Evolutionary conservation across 192 early-diverging fungal genomes (phyloP), one percentile per base, ranked within the genome.

Genomic region (Piromyces finnis): DNA sequence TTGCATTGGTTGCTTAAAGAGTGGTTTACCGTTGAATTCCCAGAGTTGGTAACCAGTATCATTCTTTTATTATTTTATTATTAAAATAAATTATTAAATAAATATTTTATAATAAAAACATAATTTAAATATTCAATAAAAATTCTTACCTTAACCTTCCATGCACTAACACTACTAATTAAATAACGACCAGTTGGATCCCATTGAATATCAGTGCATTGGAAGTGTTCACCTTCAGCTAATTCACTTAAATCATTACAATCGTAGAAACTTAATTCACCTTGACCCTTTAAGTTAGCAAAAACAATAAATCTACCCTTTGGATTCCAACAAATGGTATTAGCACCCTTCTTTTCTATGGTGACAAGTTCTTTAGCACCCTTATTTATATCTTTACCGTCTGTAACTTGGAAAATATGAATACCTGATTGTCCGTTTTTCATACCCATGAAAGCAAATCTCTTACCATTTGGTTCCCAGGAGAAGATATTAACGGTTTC

Each of bases 181-280:
- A 98, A 92, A 83, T 91, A 99, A 79, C 97, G 94, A 82, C 97
- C 97, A 29, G 95, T 98, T 13, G 97, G 96, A 84, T 99, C 97
- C 97, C 97, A 99, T 84, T 98, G 95, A 79, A 98, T 90, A 82
- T 97, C 96, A 28, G 95, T 96, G 77, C 94, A 91, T 86, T 93
- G 93, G 87, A 96, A 98, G 86, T 98, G 98, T 85, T 98, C 97
- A 51, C 89, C 90, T 6, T 90, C 86, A 51, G 86, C 86, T 85
- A 98, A 86, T 79, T 93, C 82, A 16, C 81, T 79, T 37, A 86
- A 79, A 17, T 91, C 90, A 29, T 78, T 92, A 86, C 78, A 94
- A 87, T 99, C 98, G 83, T 91, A 95, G 88, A 98, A 99, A 86
- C 98, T 94, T 78, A 99, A 86, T 36, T 96, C 94, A 83, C 92